Percentiles rank a stretch among this genome's conserved stretches.
Conservation (phyloP, 192 early-diverging fungal genomes). For the Linnemannia hyalina region DNA sequence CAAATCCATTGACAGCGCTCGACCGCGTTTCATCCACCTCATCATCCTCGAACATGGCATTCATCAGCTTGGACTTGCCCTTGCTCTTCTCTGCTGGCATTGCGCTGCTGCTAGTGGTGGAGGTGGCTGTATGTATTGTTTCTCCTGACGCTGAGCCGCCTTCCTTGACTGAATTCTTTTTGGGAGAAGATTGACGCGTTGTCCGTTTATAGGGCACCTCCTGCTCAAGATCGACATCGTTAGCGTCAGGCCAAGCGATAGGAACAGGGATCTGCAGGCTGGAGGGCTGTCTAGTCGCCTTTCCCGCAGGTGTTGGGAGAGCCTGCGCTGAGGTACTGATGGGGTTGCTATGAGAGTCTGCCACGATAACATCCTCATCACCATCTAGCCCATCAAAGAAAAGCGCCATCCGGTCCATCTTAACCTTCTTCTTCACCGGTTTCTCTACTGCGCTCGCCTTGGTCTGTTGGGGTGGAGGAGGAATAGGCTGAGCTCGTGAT, state of each 20-base stretch:
- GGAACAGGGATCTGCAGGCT: conserved; percentile 5
- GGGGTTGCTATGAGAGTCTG: conserved; percentile 6
- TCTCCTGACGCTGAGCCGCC: not conserved
- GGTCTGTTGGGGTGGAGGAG: not conserved
- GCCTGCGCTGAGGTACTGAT: not conserved
- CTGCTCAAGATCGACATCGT: not conserved
- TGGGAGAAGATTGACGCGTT: not conserved
- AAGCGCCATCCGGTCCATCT: conserved; percentile 45
- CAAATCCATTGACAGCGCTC: not conserved
- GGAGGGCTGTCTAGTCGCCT: not conserved
- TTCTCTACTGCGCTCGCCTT: not conserved
- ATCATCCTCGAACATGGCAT: not conserved
- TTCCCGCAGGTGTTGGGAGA: not conserved
- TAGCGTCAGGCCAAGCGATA: conserved; percentile 13
- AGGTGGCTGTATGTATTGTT: not conserved
- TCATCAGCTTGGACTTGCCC: not conserved
- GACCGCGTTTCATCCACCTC: not conserved
- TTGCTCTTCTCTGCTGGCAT: not conserved
- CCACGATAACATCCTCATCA: conserved; percentile 12
- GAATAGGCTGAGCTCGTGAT: not conserved
- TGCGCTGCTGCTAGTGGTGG: not conserved
- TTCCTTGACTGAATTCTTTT: not conserved
- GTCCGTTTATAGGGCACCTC: not conserved
- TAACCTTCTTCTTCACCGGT: conserved; percentile 47
- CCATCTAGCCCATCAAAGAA: conserved; percentile 51